These are phyloP conservation scores for Stereum hirsutum DNA, from an alignment of 1,284 basidiomycete genomes.

Conservation along the genomic window DNA sequence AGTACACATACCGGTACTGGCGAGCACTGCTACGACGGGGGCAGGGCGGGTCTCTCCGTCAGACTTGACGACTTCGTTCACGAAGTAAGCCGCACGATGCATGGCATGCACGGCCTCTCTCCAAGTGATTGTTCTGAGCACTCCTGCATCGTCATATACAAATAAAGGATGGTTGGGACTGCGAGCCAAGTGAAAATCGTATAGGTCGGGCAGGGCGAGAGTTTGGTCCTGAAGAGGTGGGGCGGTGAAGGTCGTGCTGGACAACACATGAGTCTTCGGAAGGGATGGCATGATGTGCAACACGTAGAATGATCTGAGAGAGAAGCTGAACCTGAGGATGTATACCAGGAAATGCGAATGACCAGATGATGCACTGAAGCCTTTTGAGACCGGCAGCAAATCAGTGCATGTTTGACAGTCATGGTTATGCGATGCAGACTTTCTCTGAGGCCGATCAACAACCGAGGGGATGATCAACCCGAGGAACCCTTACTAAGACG, in stretches of 20 bases:
- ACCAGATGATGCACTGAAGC: too few species aligned
- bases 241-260: neutral
- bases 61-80: too few species aligned
- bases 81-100: slow-evolving; percentile 15
- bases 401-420: too few species aligned
- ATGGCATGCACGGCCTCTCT: slow-evolving; percentile 15
- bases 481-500: too few species aligned
- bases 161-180: slow-evolving; percentile 16
- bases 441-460: too few species aligned
- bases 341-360: too few species aligned
- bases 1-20: slow-evolving; percentile 6
- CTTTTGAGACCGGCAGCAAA: too few species aligned
- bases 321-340: too few species aligned
- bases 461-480: too few species aligned
- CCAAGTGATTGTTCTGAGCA: slow-evolving; percentile 13
- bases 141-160: slow-evolving; percentile 9
- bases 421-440: too few species aligned
- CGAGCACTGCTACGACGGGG: slow-evolving; percentile 11
- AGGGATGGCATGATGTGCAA: neutral
- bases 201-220: slow-evolving; percentile 13
- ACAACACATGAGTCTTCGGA: neutral
- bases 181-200: slow-evolving; percentile 16
- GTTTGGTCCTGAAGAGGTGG: neutral
- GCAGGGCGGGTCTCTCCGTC: too few species aligned
- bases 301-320: too few species aligned